Evolutionary conservation across 495 filamentous ascomycete genomes (phyloP).

Genomic region (Xylaria intraflava): DNA sequence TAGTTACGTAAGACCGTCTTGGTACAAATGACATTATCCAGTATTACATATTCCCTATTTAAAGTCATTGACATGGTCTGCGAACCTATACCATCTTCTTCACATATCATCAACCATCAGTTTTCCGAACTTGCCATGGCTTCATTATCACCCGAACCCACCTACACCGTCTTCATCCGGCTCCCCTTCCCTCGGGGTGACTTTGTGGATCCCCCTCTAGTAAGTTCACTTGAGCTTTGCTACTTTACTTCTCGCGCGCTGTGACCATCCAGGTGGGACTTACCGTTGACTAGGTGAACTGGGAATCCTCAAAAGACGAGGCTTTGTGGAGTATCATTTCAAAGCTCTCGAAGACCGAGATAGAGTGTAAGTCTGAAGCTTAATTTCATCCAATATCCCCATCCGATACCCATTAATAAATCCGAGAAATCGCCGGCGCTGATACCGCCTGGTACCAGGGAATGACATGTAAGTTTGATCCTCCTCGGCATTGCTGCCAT

Average conservation of each 20-base stretch:
- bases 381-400: neutral
- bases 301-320: slow-evolving; percentile 73
- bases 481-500: neutral
- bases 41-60: neutral
- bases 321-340: slow-evolving; percentile 88
- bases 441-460: slow-evolving; percentile 49
- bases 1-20: neutral
- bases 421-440: neutral
- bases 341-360: slow-evolving; percentile 63
- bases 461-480: slow-evolving; percentile 56
- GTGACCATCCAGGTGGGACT: neutral
- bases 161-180: slow-evolving; percentile 74
- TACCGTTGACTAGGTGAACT: slow-evolving; percentile 35
- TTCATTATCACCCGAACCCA: slow-evolving; percentile 30
- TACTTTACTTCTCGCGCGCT: neutral
- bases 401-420: neutral
- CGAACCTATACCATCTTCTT: neutral
- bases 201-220: slow-evolving; percentile 85
- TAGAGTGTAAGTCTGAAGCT: slow-evolving; percentile 63
- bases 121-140: slow-evolving; percentile 15
- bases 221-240: slow-evolving; percentile 34
- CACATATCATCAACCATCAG: neutral
- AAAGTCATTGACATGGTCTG: neutral
- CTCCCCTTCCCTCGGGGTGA: slow-evolving; percentile 80
- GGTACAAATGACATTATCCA: neutral